Conservation (phyloP, 164 flowering plant species). For the Amborella trichopoda region DNA sequence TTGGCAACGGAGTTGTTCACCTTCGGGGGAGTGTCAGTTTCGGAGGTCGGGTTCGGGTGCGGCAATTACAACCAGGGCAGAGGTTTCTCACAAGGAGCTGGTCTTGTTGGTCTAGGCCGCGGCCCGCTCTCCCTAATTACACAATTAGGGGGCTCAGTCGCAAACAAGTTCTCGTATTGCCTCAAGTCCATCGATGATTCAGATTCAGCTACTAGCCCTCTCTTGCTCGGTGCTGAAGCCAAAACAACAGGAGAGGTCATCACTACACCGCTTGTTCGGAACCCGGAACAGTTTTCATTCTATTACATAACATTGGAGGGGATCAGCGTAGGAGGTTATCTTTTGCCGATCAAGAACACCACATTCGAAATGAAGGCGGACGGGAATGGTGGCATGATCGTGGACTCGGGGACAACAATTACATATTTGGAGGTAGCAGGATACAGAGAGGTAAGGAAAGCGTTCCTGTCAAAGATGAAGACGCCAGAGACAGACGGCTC, state of each 20-base stretch:
- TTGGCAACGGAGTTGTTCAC: slow-evolving; percentile 66
- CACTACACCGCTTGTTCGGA: slow-evolving; percentile 43
- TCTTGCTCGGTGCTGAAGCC: slow-evolving; percentile 58
- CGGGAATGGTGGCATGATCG: slow-evolving; percentile 76
- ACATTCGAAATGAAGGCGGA: slow-evolving; percentile 34
- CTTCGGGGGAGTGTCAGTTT: slow-evolving; percentile 29
- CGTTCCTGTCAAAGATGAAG: slow-evolving; percentile 35
- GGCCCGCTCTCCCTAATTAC: slow-evolving; percentile 80
- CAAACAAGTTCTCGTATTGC: slow-evolving; percentile 66
- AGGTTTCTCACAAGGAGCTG: slow-evolving; percentile 58
- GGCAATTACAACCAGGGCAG: slow-evolving; percentile 60
- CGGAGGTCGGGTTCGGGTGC: slow-evolving; percentile 64
- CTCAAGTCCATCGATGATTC: slow-evolving; percentile 46
- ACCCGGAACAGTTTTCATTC: slow-evolving; percentile 56
- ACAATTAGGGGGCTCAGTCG: slow-evolving; percentile 33
- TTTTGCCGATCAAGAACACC: slow-evolving; percentile 34
- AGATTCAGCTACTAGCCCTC: slow-evolving; percentile 26
- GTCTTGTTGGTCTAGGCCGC: slow-evolving; percentile 82
- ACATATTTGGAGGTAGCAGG: slow-evolving; percentile 47
- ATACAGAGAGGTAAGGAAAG: slow-evolving; percentile 35
- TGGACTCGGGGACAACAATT: slow-evolving; percentile 87
- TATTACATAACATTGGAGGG: slow-evolving; percentile 67
- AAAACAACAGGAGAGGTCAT: slow-evolving; percentile 3
- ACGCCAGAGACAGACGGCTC: slow-evolving; percentile 31
- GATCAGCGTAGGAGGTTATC: slow-evolving; percentile 52